Evolutionary conservation across 495 filamentous ascomycete genomes (phyloP), one percentile per base, ranked within the genome.

Genomic region (Penicillium chermesinum): DNA sequence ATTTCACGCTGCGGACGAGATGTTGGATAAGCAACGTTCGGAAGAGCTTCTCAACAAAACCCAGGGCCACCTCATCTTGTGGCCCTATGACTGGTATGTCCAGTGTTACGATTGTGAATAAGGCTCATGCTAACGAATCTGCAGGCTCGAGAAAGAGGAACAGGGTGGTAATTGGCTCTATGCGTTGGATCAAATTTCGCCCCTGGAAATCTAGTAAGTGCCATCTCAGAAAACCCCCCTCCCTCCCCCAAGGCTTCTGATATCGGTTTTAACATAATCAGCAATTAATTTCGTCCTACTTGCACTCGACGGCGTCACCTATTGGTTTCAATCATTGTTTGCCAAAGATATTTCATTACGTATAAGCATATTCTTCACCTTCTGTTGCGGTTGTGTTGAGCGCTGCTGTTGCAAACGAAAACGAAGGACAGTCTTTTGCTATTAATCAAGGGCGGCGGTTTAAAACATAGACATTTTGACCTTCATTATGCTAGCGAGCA

Each of bases 181-280:
- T 65, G 88, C 88, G 65, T 84, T 96, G 38, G 93, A 98, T 65
- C 86, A 93, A 60, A 81, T 98, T 62, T 94, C 93, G 53, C 93
- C 93, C 41, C 73, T 97, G 70, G 88, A 95, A 70, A 98, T 98
- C 49, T 98, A 97, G 91, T 95, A 80, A 81, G 90, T 80, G 25
- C 17, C 32, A 45, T 27, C 38, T 3, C 16, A 40, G n/a, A n/a
- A n/a, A n/a, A n/a, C n/a, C n/a, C n/a, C n/a, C n/a, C n/a, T n/a
- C n/a, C n/a, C 10, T 25, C 2, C 1, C n/a, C 9, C 9, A 36
- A 32, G 17, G 27, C 3, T 5, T 38, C 27, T 16, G 33, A 25
- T 38, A 18, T 27, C 17, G 34, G 2, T 35, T 35, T 34, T 46
- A 16, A 46, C 34, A 17, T 44, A 8, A 16, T 34, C 30, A 44